Evolutionary conservation across 225 moss, liverwort and hornwort genomes (phyloP), one percentile per base, ranked within the genome.

Genomic region (Marchantia paleacea): DNA sequence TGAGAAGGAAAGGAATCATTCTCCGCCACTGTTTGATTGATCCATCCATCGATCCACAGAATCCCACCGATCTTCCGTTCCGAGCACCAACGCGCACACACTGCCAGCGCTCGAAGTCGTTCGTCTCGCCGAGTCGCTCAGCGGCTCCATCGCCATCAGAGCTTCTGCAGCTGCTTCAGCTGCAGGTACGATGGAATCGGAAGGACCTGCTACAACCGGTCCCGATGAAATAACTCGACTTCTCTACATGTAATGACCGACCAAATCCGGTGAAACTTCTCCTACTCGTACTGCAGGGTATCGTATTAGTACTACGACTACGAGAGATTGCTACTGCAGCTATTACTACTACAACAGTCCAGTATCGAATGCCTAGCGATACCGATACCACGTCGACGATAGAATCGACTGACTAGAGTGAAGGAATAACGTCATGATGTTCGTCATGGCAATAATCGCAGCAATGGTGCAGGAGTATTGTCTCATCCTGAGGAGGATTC

Each of bases 401-500:
- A 15, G 20, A 58, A 1, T 10, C 55, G 55, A 55, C 55, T 1
- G 13, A 15, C 7, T 58, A 19, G 8, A 16, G 16, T 20, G 58
- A 58, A 58, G 10, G 20, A 58, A 58, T 55, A 12, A 55, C 58
- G 58, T 19, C 14, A 58, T 58, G 58, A 58, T 58, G 58, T 58
- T 58, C 58, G 58, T 58, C 58, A 58, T 39, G 70, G 31, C 70
- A 28, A 71, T 71, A 39, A 13, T 71, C 30, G 70, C 70, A 16
- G 47, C 70, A 28, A 19, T 71, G 70, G 70, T 71, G 29, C 70
- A 71, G 12, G 70, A 71, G 48, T 71, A 71, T 20, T 71, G 70
- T 6, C 10, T 71, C 31, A 71, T 71, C 31, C 24, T 71, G 70
- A 19, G 30, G 70, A 71, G 70, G 29, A 48, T 71, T 71, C 48